Percentiles rank a stretch among this genome's conserved stretches.
phyloP scores from a whole-genome alignment of 1,284 basidiomycete genomes.

The Heterobasidion parviporum region DNA sequence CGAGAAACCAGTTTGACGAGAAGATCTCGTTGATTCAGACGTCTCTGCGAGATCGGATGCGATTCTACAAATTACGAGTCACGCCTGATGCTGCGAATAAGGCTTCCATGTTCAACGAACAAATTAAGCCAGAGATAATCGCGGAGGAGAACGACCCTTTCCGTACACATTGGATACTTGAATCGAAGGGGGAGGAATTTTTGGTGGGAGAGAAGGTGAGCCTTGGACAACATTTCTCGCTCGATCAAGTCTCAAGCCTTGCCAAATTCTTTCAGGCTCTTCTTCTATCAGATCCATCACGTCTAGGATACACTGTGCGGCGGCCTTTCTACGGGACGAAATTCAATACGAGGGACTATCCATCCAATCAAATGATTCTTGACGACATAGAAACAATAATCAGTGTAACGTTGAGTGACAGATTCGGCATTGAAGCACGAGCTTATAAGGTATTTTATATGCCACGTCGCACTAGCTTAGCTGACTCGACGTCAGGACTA shows the following conservation, averaged over 20 bases:
- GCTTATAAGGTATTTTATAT: constrained; percentile 51
- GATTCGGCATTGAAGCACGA: constrained; percentile 46
- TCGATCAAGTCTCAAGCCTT: not conserved
- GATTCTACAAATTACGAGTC: constrained; percentile 80
- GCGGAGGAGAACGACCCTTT: constrained; percentile 76
- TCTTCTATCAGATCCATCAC: constrained; percentile 58
- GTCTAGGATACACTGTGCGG: constrained; percentile 59
- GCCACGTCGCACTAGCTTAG: not conserved
- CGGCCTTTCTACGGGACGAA: constrained; percentile 74
- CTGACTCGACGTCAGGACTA: constrained; percentile 49
- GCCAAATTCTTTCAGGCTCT: constrained; percentile 46
- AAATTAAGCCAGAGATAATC: constrained; percentile 74
- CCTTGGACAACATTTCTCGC: not conserved
- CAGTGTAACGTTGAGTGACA: constrained; percentile 49
- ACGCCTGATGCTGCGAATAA: constrained; percentile 69
- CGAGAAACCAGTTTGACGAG: constrained; percentile 50
- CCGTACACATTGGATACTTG: constrained; percentile 73
- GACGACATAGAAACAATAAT: constrained; percentile 76
- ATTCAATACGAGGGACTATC: constrained; percentile 78
- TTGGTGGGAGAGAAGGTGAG: constrained; percentile 67
- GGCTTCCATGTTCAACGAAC: constrained; percentile 68
- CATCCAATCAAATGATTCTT: constrained; percentile 58
- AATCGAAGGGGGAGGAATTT: constrained; percentile 34
- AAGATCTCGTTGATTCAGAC: constrained; percentile 67
- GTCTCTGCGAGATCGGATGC: constrained; percentile 78